Evolutionary conservation across 2,329 filamentous ascomycete genomes (phyloP).

Genomic region (Neocatenulostroma microsporum): DNA sequence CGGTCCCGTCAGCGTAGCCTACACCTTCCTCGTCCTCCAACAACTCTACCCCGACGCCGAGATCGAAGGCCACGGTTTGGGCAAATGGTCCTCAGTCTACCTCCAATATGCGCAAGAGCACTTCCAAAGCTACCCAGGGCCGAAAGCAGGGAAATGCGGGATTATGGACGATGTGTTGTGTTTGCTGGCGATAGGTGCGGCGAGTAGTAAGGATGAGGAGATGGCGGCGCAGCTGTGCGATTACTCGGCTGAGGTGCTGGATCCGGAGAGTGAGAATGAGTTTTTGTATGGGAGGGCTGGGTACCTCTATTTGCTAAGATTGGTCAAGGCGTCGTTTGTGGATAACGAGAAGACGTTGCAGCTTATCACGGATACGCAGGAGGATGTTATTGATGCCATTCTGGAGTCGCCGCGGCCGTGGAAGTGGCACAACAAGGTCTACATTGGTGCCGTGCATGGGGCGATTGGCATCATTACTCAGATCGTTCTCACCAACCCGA

Average conservation of each 20-base stretch:
- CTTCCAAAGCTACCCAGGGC: conserved; percentile 43
- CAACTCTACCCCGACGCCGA: conserved; percentile 42
- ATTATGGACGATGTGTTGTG: conserved; percentile 45
- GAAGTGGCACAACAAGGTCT: conserved; percentile 57
- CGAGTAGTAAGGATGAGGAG: conserved; percentile 42
- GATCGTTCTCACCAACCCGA: conserved; percentile 52
- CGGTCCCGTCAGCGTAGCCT: conserved; percentile 44
- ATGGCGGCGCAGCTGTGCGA: conserved; percentile 45
- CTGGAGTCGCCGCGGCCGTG: conserved; percentile 50
- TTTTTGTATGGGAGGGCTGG: conserved; percentile 61
- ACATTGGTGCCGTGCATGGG: conserved; percentile 61
- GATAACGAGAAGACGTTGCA: conserved; percentile 45
- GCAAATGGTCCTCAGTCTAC: conserved; percentile 44
- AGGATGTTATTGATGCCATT: conserved; percentile 53
- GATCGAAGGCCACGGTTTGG: conserved; percentile 40
- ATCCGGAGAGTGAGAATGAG: conserved; percentile 49
- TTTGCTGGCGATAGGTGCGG: conserved; percentile 43
- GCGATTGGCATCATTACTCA: conserved; percentile 65
- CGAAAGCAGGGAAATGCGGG: conserved; percentile 40
- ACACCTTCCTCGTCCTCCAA: conserved; percentile 44
- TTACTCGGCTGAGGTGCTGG: conserved; percentile 41
- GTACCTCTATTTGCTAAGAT: conserved; percentile 58
- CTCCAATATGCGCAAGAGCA: conserved; percentile 43
- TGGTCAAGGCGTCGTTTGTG: conserved; percentile 52
- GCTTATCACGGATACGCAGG: conserved; percentile 46